phyloP scores from a whole-genome alignment of 2,329 filamentous ascomycete genomes.

The Claviceps sp. region DNA sequence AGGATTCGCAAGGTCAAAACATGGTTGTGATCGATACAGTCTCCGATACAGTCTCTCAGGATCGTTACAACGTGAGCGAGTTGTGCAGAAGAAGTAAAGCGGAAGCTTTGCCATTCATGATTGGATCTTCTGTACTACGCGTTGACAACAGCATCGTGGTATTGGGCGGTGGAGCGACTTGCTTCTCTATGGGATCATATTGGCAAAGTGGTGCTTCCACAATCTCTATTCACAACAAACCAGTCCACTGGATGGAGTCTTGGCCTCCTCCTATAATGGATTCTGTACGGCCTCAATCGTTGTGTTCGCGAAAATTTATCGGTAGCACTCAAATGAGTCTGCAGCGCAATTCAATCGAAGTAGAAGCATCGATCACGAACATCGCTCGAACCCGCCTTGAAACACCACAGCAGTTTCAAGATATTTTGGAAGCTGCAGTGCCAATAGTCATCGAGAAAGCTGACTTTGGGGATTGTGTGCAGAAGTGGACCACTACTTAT shows the following conservation, averaged over 20 bases:
- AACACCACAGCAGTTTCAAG: constrained; percentile 43
- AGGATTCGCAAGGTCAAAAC: constrained; percentile 16
- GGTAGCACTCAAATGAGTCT: constrained; percentile 4
- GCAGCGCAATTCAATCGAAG: not conserved
- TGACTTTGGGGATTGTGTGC: constrained; percentile 53
- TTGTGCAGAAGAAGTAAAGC: constrained; percentile 3
- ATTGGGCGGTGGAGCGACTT: constrained; percentile 70
- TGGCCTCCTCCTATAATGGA: not conserved
- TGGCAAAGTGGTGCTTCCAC: constrained; percentile 56
- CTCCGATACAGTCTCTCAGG: constrained; percentile 15
- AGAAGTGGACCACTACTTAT: constrained; percentile 56
- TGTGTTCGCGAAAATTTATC: constrained; percentile 16
- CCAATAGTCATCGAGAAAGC: constrained; percentile 49
- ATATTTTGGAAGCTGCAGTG: constrained; percentile 40
- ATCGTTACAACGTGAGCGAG: constrained; percentile 17
- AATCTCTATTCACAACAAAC: constrained; percentile 13
- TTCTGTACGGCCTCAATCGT: constrained; percentile 8
- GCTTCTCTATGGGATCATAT: constrained; percentile 80
- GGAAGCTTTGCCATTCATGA: constrained; percentile 43
- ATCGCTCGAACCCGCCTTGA: constrained; percentile 41
- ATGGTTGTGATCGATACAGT: constrained; percentile 16
- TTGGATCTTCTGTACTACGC: constrained; percentile 49
- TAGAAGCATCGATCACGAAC: constrained; percentile 11
- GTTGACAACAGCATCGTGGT: constrained; percentile 43
- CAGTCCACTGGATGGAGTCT: not conserved